phyloP scores from a whole-genome alignment of 257 asterid species.

The Forsythia suspensa region DNA sequence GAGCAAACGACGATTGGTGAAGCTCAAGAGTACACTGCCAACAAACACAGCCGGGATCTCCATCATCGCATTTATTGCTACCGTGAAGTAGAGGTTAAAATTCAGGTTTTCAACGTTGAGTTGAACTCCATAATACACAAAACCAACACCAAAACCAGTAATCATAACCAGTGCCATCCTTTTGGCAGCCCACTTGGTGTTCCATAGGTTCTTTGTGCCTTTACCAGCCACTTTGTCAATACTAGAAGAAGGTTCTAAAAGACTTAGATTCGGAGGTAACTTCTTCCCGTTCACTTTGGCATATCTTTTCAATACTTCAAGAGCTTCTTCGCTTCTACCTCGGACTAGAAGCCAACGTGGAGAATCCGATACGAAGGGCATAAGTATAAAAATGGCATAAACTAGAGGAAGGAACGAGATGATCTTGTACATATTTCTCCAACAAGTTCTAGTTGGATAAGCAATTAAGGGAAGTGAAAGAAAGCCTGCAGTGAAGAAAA shows the following conservation, averaged over 20 bases:
- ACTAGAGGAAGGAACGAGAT: conserved; percentile 44
- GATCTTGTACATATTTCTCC: conserved; percentile 54
- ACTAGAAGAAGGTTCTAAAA: conserved; percentile 28
- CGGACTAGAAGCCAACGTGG: conserved; percentile 62
- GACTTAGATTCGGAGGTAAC: conserved; percentile 38
- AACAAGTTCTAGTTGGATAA: conserved; percentile 47
- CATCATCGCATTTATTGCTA: conserved; percentile 57
- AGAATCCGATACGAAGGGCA: conserved; percentile 60
- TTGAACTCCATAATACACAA: conserved; percentile 57
- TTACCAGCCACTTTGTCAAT: conserved; percentile 2
- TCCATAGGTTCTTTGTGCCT: conserved; percentile 37
- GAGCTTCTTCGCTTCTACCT: conserved; percentile 60
- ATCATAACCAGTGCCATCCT: conserved; percentile 54
- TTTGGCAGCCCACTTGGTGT: conserved; percentile 50
- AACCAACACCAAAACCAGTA: conserved; percentile 55
- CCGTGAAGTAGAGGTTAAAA: conserved; percentile 52
- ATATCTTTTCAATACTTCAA: conserved; percentile 44
- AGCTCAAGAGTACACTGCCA: conserved; percentile 47
- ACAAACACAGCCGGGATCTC: conserved; percentile 63
- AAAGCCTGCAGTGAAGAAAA: conserved; percentile 60
- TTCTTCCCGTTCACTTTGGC: conserved; percentile 55
- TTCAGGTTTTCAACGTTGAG: conserved; percentile 59
- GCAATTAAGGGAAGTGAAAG: conserved; percentile 61
- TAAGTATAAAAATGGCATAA: conserved; percentile 42
- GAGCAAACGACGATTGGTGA: conserved; percentile 40